A percentile compares a stretch with the other conserved stretches of the same genome.
These are phyloP conservation scores for Spathaspora gorwiae DNA, from an alignment of 805 yeast genomes.

Conservation along the genomic window DNA sequence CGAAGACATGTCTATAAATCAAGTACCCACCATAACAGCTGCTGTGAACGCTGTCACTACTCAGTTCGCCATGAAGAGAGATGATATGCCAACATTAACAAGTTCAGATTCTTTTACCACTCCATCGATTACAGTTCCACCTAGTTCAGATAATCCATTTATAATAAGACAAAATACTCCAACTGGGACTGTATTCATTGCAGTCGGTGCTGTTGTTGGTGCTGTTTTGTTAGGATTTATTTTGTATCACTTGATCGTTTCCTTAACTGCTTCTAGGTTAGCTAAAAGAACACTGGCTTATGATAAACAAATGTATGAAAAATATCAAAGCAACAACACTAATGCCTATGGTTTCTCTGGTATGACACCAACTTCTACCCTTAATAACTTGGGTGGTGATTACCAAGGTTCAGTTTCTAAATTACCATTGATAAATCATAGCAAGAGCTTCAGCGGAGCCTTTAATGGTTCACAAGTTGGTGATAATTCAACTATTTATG, in stretches of 20 bases:
- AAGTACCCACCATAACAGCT: not conserved
- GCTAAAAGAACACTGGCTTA: conserved; percentile 42
- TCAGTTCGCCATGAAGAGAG: conserved; percentile 4
- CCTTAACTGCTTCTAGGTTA: conserved; percentile 45
- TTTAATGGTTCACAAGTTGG: conserved; percentile 16
- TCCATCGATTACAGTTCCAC: conserved; percentile 54
- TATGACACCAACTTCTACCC: conserved; percentile 16
- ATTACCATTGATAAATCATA: conserved; percentile 21
- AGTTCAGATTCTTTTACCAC: conserved; percentile 30
- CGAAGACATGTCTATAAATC: not conserved
- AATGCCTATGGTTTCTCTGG: conserved; percentile 23
- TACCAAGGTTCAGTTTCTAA: conserved; percentile 23
- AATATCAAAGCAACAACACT: conserved; percentile 25
- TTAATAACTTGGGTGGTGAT: conserved; percentile 11
- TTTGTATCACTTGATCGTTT: conserved; percentile 48
- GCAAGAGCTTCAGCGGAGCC: conserved; percentile 14
- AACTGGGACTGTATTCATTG: conserved; percentile 78
- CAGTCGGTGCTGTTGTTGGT: conserved; percentile 68
- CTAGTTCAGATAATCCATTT: conserved; percentile 60
- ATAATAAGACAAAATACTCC: conserved; percentile 50
- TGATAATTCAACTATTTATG: conserved; percentile 31
- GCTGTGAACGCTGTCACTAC: not conserved
- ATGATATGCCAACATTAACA: conserved; percentile 9
- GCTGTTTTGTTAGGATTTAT: conserved; percentile 50
- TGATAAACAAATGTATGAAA: conserved; percentile 30